These are phyloP conservation scores for Coffea humblotiana DNA, from an alignment of 305 asterid genomes.

Conservation along the genomic window DNA sequence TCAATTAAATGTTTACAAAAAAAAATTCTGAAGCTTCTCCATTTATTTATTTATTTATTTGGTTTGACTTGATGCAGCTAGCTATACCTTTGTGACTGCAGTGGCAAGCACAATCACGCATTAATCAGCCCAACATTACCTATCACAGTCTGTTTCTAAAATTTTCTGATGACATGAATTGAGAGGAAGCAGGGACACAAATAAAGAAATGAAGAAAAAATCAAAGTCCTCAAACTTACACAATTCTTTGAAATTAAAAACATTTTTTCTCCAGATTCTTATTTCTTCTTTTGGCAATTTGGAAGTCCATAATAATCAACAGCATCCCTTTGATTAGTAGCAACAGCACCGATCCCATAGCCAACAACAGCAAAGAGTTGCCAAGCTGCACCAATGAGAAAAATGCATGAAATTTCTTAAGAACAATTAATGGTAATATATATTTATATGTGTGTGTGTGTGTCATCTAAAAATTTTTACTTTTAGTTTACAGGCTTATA, in stretches of 20 bases:
- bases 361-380: slow-evolving; percentile 31
- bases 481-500: neutral
- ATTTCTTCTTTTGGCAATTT: neutral
- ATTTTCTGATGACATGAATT: neutral
- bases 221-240: neutral
- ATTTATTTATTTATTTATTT: no score
- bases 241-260: neutral
- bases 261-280: neutral
- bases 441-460: no score
- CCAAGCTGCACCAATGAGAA: slow-evolving; percentile 21
- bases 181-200: neutral
- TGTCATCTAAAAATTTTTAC: neutral
- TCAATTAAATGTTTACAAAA: no score
- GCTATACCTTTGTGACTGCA: neutral
- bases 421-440: neutral
- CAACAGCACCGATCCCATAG: slow-evolving; percentile 24
- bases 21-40: no score
- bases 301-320: neutral
- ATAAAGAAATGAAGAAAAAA: neutral
- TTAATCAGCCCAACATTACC: neutral
- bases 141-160: neutral
- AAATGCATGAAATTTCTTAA: neutral
- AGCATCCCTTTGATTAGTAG: neutral
- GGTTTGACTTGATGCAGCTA: no score
- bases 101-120: neutral